These are phyloP conservation scores for Erythrophleum fordii DNA, from an alignment of 306 rosid genomes.

Conservation along the genomic window DNA sequence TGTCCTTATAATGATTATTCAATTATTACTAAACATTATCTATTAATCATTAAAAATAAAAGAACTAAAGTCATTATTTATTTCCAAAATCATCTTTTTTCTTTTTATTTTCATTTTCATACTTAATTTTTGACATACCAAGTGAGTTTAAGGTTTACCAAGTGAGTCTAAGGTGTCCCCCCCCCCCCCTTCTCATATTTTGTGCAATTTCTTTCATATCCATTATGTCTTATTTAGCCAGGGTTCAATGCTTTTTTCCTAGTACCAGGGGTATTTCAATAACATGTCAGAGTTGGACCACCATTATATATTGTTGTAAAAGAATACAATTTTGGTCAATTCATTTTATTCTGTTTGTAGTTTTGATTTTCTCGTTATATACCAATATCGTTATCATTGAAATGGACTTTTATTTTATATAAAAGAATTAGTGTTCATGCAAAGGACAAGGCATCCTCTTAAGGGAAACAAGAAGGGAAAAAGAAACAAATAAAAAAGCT, in stretches of 20 bases:
- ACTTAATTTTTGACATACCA: too few relatives aligned
- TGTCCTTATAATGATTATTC: too few relatives aligned
- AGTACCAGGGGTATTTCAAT: slow-evolving; percentile 79
- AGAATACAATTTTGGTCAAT: slow-evolving; percentile 86
- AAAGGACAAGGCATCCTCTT: not conserved
- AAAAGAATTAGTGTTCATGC: not conserved
- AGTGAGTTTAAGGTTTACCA: too few relatives aligned
- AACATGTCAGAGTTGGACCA: slow-evolving; percentile 83
- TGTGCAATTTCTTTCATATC: slow-evolving; percentile 31
- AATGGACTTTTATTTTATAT: not conserved
- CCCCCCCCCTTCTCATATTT: slow-evolving; percentile 21
- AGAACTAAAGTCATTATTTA: too few relatives aligned
- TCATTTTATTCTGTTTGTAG: slow-evolving; percentile 33
- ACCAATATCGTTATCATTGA: slow-evolving; percentile 24
- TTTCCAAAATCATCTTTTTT: too few relatives aligned
- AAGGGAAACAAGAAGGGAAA: not conserved
- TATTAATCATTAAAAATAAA: too few relatives aligned
- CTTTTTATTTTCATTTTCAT: too few relatives aligned
- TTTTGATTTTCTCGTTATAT: slow-evolving; percentile 10
- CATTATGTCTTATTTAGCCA: slow-evolving; percentile 25
- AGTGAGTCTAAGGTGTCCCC: too few relatives aligned
- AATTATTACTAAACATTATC: too few relatives aligned
- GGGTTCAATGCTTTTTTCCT: not conserved
- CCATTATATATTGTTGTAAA: slow-evolving; percentile 94
- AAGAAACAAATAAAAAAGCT: not conserved